phyloP scores from a whole-genome alignment of 768 basidiomycete species.

The Suillus brevipes region DNA sequence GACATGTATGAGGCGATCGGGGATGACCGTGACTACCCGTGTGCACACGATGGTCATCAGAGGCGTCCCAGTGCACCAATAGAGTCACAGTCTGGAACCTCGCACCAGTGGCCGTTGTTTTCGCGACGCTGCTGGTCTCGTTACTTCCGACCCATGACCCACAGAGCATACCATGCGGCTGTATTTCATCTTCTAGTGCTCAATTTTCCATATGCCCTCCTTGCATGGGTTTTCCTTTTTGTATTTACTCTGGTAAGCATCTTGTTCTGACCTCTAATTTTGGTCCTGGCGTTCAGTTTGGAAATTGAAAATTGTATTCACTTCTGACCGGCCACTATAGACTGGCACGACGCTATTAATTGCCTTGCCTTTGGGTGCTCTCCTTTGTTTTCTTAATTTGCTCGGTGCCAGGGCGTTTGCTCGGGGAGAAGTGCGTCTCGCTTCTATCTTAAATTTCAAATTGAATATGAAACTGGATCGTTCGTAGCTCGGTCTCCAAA shows the following conservation, averaged over 20 bases:
- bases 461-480: slow-evolving; percentile 5
- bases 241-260: slow-evolving; percentile 76
- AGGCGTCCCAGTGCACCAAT: slow-evolving; percentile 1
- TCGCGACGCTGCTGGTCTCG: slow-evolving; percentile 43
- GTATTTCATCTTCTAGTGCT: slow-evolving; percentile 69
- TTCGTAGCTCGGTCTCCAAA: slow-evolving; percentile 62
- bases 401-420: slow-evolving; percentile 72
- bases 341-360: slow-evolving; percentile 79
- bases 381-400: slow-evolving; percentile 76
- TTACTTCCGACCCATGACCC: slow-evolving; percentile 66
- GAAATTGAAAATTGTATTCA: slow-evolving; percentile 7
- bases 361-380: slow-evolving; percentile 72
- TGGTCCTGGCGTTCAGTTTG: slow-evolving; percentile 6
- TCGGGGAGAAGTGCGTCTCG: slow-evolving; percentile 58
- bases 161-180: slow-evolving; percentile 59
- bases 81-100: slow-evolving; percentile 2
- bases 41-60: slow-evolving; percentile 14
- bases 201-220: slow-evolving; percentile 78
- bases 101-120: slow-evolving; percentile 17
- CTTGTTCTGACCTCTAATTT: not conserved
- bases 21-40: slow-evolving; percentile 25
- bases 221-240: slow-evolving; percentile 79
- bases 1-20: slow-evolving; percentile 30
- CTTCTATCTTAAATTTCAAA: slow-evolving; percentile 8
- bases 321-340: slow-evolving; percentile 38